A percentile compares a stretch with the other conserved stretches of the same genome.
These are phyloP conservation scores for Wickerhamomyces canadensis DNA, from an alignment of 805 yeast genomes.

Conservation along the genomic window DNA sequence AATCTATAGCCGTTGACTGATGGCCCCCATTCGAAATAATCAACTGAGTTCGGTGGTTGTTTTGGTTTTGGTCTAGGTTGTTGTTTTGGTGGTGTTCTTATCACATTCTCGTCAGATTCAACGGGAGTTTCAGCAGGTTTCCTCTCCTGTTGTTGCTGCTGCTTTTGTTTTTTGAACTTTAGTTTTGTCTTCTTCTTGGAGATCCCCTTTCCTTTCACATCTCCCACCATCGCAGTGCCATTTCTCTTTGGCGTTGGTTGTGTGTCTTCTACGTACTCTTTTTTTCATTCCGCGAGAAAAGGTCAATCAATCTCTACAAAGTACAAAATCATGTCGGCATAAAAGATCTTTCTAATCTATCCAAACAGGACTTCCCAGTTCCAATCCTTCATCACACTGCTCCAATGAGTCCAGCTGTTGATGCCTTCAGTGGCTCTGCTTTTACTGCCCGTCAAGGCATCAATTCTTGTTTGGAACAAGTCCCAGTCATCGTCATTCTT, in stretches of 20 bases:
- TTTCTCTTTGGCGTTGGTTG: too few species aligned
- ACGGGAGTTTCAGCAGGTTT: not conserved
- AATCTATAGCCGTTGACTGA: slow-evolving; percentile 23
- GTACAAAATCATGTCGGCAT: too few species aligned
- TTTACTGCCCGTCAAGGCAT: slow-evolving; percentile 15
- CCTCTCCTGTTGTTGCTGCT: too few species aligned
- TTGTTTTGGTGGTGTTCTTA: too few species aligned
- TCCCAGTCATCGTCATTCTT: slow-evolving; percentile 14
- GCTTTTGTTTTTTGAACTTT: not conserved
- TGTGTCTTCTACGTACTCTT: too few species aligned
- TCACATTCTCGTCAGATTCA: too few species aligned
- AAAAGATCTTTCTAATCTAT: too few species aligned
- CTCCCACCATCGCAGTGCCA: too few species aligned
- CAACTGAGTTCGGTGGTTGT: not conserved
- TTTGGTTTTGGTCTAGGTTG: not conserved
- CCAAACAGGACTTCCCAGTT: slow-evolving; percentile 66
- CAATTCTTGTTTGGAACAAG: slow-evolving; percentile 19
- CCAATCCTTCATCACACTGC: slow-evolving; percentile 68
- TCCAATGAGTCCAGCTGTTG: slow-evolving; percentile 57
- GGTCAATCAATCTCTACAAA: too few species aligned
- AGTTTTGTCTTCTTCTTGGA: not conserved
- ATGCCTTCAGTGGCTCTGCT: slow-evolving; percentile 35
- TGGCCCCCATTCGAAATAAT: slow-evolving; percentile 23
- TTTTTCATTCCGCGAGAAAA: not conserved
- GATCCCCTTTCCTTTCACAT: not conserved